Evolutionary conservation across 495 filamentous ascomycete genomes (phyloP).

Genomic region (Hypoxylon perforatum): DNA sequence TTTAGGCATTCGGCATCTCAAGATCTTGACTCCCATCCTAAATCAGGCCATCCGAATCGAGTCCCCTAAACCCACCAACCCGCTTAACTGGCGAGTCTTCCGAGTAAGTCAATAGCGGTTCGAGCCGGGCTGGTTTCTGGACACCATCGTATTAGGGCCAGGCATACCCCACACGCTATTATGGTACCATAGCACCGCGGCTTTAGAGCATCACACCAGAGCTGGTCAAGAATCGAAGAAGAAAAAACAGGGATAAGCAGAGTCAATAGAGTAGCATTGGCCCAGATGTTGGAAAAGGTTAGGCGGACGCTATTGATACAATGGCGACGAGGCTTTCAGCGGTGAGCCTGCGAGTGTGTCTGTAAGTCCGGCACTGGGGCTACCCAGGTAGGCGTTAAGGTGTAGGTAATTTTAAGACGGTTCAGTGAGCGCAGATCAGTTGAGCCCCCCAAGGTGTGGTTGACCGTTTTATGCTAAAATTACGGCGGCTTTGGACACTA

Average conservation of each 20-base stretch:
- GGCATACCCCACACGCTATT: slow-evolving; percentile 19
- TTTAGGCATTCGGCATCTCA: background rate
- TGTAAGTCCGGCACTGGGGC: background rate
- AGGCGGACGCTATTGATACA: slow-evolving; percentile 6
- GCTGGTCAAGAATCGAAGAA: slow-evolving; percentile 19
- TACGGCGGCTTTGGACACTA: too few species aligned
- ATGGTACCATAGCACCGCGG: slow-evolving; percentile 10
- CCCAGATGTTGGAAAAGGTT: slow-evolving; percentile 13
- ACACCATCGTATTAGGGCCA: slow-evolving; percentile 2
- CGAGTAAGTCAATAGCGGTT: slow-evolving; percentile 1
- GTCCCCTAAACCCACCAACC: too few species aligned
- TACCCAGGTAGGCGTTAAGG: too few species aligned
- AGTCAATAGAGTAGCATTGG: slow-evolving; percentile 17
- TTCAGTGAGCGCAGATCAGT: background rate
- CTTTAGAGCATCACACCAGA: slow-evolving; percentile 13
- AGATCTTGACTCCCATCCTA: background rate
- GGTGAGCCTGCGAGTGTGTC: slow-evolving; percentile 25
- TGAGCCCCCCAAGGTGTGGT: too few species aligned
- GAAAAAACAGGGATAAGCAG: slow-evolving; percentile 20
- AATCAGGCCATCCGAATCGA: slow-evolving; percentile 1
- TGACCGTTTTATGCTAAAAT: too few species aligned
- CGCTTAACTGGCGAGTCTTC: background rate
- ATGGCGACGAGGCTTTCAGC: slow-evolving; percentile 22
- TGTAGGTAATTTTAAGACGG: background rate
- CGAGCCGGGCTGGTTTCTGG: background rate